Evolutionary conservation across 2,329 filamentous ascomycete genomes (phyloP).

Genomic region (Exophiala sp.): DNA sequence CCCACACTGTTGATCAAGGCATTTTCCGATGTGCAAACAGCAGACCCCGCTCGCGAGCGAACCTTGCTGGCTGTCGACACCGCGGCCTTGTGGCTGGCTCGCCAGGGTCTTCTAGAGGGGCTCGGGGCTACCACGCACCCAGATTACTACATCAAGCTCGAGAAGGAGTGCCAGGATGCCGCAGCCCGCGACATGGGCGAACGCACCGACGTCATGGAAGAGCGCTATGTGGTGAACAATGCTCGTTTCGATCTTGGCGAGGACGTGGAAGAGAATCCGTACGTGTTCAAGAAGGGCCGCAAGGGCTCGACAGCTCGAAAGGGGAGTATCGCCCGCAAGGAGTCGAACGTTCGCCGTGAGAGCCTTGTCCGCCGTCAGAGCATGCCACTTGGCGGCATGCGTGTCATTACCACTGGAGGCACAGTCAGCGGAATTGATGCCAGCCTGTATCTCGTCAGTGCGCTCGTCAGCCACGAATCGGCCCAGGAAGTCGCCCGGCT

Average conservation of each 20-base stretch:
- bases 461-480: conserved; percentile 69
- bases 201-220: conserved; percentile 75
- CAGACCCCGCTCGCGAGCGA: conserved; percentile 71
- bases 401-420: conserved; percentile 75
- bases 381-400: conserved; percentile 62
- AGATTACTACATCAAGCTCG: conserved; percentile 71
- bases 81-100: conserved; percentile 68
- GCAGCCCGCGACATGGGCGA: conserved; percentile 64
- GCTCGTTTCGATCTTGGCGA: conserved; percentile 74
- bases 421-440: conserved; percentile 77
- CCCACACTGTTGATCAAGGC: conserved; percentile 67
- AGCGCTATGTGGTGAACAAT: conserved; percentile 84
- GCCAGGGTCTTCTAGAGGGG: conserved; percentile 70
- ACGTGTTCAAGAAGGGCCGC: conserved; percentile 66
- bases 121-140: conserved; percentile 77
- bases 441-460: conserved; percentile 75
- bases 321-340: conserved; percentile 76
- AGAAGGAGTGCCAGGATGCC: conserved; percentile 71
- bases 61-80: conserved; percentile 76
- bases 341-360: conserved; percentile 67
- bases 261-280: conserved; percentile 75
- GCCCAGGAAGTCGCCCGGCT: conserved; percentile 67
- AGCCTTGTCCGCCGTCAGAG: conserved; percentile 71
- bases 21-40: conserved; percentile 73
- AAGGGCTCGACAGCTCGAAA: conserved; percentile 62